A percentile compares a stretch with the other conserved stretches of the same genome.
These are phyloP conservation scores for Trypethelium eluteriae DNA, from an alignment of 495 filamentous ascomycete species.

Conservation along the genomic window DNA sequence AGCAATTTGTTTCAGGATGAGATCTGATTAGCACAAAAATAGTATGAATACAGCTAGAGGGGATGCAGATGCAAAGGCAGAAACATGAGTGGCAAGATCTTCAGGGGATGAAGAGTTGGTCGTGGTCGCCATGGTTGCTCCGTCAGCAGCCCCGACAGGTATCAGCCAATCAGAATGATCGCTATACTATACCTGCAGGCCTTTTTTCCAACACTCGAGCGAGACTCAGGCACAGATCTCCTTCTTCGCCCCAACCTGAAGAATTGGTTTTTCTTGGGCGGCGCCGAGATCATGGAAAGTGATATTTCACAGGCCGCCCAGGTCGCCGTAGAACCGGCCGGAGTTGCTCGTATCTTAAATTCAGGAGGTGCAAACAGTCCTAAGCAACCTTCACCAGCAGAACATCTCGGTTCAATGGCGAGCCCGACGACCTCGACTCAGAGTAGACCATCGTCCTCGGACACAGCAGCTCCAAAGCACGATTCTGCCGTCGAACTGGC, in stretches of 20 bases:
- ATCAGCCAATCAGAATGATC: not conserved
- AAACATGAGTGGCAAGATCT: not conserved
- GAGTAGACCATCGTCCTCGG: not conserved
- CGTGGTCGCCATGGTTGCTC: not conserved
- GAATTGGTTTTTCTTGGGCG: conserved; percentile 9
- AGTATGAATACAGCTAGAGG: not conserved
- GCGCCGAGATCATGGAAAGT: conserved; percentile 1
- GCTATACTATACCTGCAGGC: not conserved
- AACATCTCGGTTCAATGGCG: conserved; percentile 16
- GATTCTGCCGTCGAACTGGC: not conserved
- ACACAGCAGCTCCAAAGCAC: not conserved
- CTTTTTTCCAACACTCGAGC: too few relatives aligned
- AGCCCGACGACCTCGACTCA: conserved; percentile 13
- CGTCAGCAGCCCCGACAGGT: not conserved
- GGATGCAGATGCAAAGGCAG: not conserved
- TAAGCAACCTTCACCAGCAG: conserved; percentile 14
- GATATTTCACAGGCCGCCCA: conserved; percentile 1
- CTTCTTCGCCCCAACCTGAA: not conserved
- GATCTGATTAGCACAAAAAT: not conserved
- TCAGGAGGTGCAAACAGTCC: conserved; percentile 14
- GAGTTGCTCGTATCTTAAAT: not conserved
- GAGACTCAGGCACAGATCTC: not conserved
- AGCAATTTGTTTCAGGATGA: not conserved
- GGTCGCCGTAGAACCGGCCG: not conserved
- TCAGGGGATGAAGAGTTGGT: conserved; percentile 2